A percentile compares a stretch with the other conserved stretches of the same genome.
These are phyloP conservation scores for Arachis hypogaea DNA, from an alignment of 306 rosid species.

Conservation along the genomic window DNA sequence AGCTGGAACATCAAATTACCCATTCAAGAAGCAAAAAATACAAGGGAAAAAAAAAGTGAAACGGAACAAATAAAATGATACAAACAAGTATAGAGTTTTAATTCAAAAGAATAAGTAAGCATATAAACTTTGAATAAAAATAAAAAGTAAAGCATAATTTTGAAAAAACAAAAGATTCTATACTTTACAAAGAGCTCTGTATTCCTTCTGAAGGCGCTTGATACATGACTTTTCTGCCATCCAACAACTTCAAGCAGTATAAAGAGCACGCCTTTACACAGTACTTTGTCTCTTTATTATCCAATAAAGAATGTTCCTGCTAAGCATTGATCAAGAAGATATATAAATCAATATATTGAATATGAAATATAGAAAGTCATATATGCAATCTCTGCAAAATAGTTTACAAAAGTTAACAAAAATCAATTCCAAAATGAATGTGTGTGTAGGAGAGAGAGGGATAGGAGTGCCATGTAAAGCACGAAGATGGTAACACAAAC, in stretches of 20 bases:
- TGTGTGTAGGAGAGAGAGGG: no score
- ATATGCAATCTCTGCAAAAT: conserved; percentile 1
- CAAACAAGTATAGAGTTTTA: conserved; percentile 27
- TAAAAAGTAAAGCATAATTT: conserved; percentile 16
- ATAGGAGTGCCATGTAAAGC: neutral
- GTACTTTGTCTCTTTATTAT: conserved; percentile 31
- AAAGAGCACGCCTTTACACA: conserved; percentile 37
- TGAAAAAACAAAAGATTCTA: conserved; percentile 31
- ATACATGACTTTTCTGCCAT: conserved; percentile 95
- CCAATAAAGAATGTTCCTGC: conserved; percentile 42
- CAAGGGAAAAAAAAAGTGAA: neutral
- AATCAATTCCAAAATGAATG: neutral
- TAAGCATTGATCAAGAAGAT: conserved; percentile 34
- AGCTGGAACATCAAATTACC: conserved; percentile 27
- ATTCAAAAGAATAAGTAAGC: conserved; percentile 16
- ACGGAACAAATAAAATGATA: conserved; percentile 1
- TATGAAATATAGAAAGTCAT: conserved; percentile 15
- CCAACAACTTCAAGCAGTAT: conserved; percentile 39
- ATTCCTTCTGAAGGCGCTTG: conserved; percentile 98
- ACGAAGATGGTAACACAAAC: neutral
- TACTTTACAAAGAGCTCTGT: conserved; percentile 98
- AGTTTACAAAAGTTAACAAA: neutral
- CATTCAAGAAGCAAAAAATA: conserved; percentile 11
- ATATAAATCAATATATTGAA: conserved; percentile 28
- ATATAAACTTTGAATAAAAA: conserved; percentile 13